phyloP scores from a whole-genome alignment of 805 yeast genomes.

The Yarrowia sp. region DNA sequence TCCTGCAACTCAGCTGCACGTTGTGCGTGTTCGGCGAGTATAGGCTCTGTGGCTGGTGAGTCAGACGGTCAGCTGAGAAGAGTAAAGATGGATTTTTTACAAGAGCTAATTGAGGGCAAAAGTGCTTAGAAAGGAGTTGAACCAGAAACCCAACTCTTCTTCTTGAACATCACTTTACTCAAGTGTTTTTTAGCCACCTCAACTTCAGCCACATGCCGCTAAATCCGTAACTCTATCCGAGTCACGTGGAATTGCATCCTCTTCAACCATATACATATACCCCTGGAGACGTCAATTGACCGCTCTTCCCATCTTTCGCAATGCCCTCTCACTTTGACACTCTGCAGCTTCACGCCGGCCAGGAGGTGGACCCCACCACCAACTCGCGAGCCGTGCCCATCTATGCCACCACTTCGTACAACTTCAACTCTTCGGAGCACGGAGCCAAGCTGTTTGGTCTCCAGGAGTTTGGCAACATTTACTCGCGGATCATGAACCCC shows the following conservation, averaged over 20 bases:
- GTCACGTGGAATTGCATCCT: slow-evolving; percentile 32
- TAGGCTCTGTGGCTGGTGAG: slow-evolving; percentile 23
- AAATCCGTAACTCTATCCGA: slow-evolving; percentile 4
- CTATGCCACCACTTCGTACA: slow-evolving; percentile 89
- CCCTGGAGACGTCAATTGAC: background rate
- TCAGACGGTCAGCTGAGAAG: background rate
- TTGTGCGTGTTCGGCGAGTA: slow-evolving; percentile 11
- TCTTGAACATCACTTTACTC: too few species aligned
- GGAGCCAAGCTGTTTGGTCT: slow-evolving; percentile 91
- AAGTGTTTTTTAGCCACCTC: too few species aligned
- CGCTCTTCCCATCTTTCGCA: background rate
- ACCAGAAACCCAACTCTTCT: background rate
- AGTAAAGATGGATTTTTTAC: too few species aligned
- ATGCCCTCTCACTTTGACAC: slow-evolving; percentile 75
- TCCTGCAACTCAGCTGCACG: slow-evolving; percentile 17
- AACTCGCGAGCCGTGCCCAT: slow-evolving; percentile 91
- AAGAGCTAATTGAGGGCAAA: too few species aligned
- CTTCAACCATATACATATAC: background rate
- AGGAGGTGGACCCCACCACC: slow-evolving; percentile 66
- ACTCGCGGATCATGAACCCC: slow-evolving; percentile 91
- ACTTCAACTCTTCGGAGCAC: slow-evolving; percentile 84
- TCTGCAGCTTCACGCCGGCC: slow-evolving; percentile 94
- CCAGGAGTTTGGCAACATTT: slow-evolving; percentile 82
- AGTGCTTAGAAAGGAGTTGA: too few species aligned
- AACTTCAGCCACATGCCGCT: slow-evolving; percentile 26